phyloP scores from a whole-genome alignment of 139 green algal species.

The Bryopsis sp. region DNA sequence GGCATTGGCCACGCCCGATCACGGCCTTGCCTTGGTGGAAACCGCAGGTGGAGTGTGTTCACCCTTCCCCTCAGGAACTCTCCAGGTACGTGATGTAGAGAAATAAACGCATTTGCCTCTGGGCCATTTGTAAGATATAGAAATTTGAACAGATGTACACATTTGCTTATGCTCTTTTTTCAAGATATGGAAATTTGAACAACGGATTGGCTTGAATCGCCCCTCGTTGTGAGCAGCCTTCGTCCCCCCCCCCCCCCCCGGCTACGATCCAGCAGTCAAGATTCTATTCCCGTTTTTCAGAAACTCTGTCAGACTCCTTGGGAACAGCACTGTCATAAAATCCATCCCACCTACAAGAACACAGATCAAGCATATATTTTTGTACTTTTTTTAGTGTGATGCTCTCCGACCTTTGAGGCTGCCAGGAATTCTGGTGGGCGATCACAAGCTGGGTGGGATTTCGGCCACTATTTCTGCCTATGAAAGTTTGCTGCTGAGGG shows the following conservation, averaged over 20 bases:
- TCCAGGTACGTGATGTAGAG: slow-evolving; percentile 59
- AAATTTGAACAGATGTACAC: neutral
- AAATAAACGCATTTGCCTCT: no score
- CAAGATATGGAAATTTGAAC: neutral
- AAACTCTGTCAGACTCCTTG: no score
- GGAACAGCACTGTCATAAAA: no score
- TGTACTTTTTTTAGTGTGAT: slow-evolving; percentile 53
- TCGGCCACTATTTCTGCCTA: slow-evolving; percentile 72
- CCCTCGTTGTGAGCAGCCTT: neutral
- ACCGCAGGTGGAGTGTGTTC: slow-evolving; percentile 82
- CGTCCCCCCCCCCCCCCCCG: neutral
- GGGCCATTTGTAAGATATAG: no score
- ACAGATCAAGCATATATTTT: neutral
- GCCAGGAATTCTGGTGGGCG: slow-evolving; percentile 82
- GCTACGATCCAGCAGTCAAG: neutral
- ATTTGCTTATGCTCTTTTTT: neutral
- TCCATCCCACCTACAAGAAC: no score
- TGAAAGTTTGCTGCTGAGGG: slow-evolving; percentile 65
- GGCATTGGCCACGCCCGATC: neutral
- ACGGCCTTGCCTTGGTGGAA: slow-evolving; percentile 70
- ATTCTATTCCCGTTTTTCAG: no score
- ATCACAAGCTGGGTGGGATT: slow-evolving; percentile 85
- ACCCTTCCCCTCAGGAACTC: slow-evolving; percentile 65
- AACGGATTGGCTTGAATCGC: neutral
- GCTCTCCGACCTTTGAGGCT: slow-evolving; percentile 64